Base-by-base conservation (phyloP, 225 moss, liverwort and hornwort species). In the Polytrichum formosum region DNA sequence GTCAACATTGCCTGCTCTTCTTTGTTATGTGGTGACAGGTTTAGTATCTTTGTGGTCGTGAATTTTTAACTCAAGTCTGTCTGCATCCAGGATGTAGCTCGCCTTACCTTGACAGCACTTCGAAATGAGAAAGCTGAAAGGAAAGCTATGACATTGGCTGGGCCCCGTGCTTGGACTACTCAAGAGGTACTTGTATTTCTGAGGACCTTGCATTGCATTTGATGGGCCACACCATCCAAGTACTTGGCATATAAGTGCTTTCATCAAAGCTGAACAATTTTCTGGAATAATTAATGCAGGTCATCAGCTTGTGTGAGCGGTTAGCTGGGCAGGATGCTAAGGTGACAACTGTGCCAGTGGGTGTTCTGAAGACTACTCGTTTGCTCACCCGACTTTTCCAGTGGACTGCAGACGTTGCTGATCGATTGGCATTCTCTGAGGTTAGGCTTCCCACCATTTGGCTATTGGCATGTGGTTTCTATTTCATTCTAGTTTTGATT, bases 391-490 rank as follows among this genome's bases (percentile, higher is more conserved):
- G 94, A 33, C 87, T 94, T 58, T 92, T 94, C 61, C 92, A 92
- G 66, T 94, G 94, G 94, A 92, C 94, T 23, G 33, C 92, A 2
- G 94, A 94, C 70, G 94, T 94, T 53, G 88, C 94, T 72, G 94
- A 94, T 67, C 94, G 94, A 31, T 90, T 94, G 74, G 90, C 94
- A 54, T 92, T 94, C 84, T 94, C 94, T 58, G 94, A 94, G 90
- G 92, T 93, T 19, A 62, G 75, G 16, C 13, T 46, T 46, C 3
- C 46, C 13, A 7, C 46, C 46, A 13, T 46, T 31, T 31, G 31
- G 31, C 31, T 31, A 31, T 1, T 30, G 6, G 37, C 2, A 46
- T 46, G 13, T 16, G 46, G 3, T 10, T 10, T 37, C 37, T 37
- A 46, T 16, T 46, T 13, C 46, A 35, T 35, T 46, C 13, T 37